Percentiles rank a stretch among this genome's conserved stretches.
These are phyloP conservation scores for Biscogniauxia marginata DNA, from an alignment of 2,329 filamentous ascomycete genomes.

Conservation along the genomic window DNA sequence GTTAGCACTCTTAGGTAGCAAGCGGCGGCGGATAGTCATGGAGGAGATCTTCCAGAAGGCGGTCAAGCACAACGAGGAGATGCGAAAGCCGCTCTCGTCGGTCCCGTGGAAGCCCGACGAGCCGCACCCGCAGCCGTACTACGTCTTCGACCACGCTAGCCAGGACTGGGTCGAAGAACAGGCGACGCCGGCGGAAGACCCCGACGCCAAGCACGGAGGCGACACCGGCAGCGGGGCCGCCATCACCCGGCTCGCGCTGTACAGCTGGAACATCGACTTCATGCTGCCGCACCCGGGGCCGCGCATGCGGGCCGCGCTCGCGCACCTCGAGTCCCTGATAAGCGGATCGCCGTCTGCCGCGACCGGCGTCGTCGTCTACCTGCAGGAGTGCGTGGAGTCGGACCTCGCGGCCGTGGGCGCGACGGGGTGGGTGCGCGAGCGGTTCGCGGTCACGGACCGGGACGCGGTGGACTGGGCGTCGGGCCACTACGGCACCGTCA, in stretches of 20 bases:
- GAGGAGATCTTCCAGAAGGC: constrained; percentile 22
- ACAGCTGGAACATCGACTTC: constrained; percentile 36
- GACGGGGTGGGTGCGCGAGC: constrained; percentile 43
- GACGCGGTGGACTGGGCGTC: constrained; percentile 40
- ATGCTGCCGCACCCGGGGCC: constrained; percentile 27
- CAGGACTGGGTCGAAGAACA: too few species aligned
- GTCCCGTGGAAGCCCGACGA: constrained; percentile 27
- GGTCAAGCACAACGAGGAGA: constrained; percentile 14
- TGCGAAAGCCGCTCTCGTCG: constrained; percentile 9
- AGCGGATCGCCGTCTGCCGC: not conserved
- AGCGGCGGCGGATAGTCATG: too few species aligned
- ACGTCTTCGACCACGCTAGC: constrained; percentile 17
- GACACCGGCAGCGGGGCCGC: not conserved
- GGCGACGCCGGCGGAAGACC: too few species aligned
- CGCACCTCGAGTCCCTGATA: constrained; percentile 21
- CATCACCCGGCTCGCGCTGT: constrained; percentile 25
- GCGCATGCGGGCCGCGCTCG: constrained; percentile 29
- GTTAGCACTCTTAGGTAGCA: too few species aligned
- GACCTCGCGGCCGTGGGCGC: constrained; percentile 44
- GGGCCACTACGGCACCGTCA: constrained; percentile 49
- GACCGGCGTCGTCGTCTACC: constrained; percentile 41
- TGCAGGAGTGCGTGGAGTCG: constrained; percentile 48
- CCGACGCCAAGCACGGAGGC: not conserved
- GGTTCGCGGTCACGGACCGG: constrained; percentile 48
- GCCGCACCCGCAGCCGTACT: constrained; percentile 26